Base-by-base conservation (phyloP, 768 basidiomycete genomes). In the Psilocybe azurescens region DNA sequence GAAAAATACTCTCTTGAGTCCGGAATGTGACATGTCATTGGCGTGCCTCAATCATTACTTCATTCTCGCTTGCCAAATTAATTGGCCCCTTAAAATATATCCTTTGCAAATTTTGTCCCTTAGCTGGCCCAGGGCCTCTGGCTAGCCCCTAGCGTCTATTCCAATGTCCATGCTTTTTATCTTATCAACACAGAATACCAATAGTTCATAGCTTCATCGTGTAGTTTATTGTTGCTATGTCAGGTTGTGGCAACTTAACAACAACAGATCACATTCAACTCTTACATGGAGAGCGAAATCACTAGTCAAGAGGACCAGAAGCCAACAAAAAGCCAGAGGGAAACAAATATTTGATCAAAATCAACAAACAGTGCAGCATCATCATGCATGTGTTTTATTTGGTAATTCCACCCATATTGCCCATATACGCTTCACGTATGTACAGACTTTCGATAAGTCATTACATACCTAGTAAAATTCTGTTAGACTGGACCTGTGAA, bases 41-140 rank as follows among this genome's bases (percentile, higher is more conserved):
- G 57, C 39, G 62, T 63, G 62, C 62, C 62, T 63, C 62, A 58
- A 58, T 58, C 49, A 38, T 58, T 49, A 48, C 57, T 48, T 58
- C 48, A 51, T 38, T 49, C 30, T 36, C 57, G 38, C 55, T 58
- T 53, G 30, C 56, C 24, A 51, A 30, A 51, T 59, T 59, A 44
- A 44, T 7, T 14, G 13, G 3, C 41, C 41, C 41, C n/a, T 44
- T 13, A 44, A 44, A 13, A n/a, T n/a, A 44, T 3, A 4, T 51
- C 30, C 50, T 52, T 51, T 51, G 29, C 50, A 44, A 44, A 44
- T 7, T 14, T 44, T 44, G 41, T 44, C n/a, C 14, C 41, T 44
- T 44, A 14, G 41, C 41, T 7, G 41, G 41, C 41, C 41, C 14
- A 14, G 41, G 41, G 41, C 36, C 36, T 13, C 41, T 44, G 13